phyloP scores from a whole-genome alignment of 2,329 filamentous ascomycete species.

The Apiospora rasikravindrae region DNA sequence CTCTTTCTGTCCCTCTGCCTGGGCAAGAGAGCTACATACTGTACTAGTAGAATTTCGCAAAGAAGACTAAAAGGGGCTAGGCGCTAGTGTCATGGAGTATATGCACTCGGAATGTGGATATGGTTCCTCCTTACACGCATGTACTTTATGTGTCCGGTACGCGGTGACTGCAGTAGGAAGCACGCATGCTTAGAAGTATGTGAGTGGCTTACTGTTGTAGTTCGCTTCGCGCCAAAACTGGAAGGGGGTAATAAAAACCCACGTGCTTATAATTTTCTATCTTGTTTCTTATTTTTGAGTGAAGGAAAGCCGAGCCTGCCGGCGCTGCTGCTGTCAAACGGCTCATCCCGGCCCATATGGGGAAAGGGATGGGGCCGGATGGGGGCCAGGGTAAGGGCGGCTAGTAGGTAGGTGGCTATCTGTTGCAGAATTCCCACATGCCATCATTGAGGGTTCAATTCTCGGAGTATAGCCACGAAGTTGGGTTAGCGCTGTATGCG shows the following conservation, averaged over 20 bases:
- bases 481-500: background rate
- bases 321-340: conserved; percentile 1
- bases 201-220: background rate
- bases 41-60: background rate
- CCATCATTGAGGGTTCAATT: background rate
- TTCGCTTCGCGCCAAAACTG: background rate
- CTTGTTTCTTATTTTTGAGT: background rate
- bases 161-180: background rate
- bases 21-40: background rate
- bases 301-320: background rate
- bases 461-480: background rate
- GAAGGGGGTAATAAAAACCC: no score
- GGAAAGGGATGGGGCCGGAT: background rate
- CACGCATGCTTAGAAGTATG: background rate
- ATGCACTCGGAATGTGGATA: background rate
- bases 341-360: background rate
- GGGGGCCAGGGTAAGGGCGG: background rate
- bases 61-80: background rate
- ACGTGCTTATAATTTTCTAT: no score
- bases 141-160: background rate
- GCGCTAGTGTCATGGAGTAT: background rate
- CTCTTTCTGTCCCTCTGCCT: background rate
- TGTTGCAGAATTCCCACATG: background rate
- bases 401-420: background rate
- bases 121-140: background rate